Evolutionary conservation across 1,284 basidiomycete species (phyloP).

Genomic region (Pseudozyma hubeiensis): DNA sequence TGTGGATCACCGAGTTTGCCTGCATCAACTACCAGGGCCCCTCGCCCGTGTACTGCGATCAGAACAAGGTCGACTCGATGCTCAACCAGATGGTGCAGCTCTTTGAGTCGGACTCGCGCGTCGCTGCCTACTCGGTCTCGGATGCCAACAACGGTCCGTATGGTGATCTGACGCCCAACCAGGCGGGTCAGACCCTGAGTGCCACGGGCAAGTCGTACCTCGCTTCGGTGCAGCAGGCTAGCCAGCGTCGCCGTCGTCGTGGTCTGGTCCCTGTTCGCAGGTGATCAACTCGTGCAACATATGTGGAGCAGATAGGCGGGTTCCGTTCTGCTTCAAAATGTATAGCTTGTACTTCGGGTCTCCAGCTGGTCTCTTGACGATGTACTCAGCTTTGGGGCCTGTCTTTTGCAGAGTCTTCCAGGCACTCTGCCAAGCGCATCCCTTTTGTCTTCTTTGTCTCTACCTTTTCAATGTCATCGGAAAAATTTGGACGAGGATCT

Average conservation of each 20-base stretch:
- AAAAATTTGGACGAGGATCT: not conserved
- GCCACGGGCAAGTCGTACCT: conserved; percentile 39
- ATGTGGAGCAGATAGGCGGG: not conserved
- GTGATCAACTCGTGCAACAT: not conserved
- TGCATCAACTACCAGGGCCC: conserved; percentile 57
- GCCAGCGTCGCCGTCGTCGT: conserved; percentile 13
- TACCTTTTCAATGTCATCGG: not conserved
- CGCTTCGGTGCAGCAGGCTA: conserved; percentile 28
- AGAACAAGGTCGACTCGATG: conserved; percentile 45
- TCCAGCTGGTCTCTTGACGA: not conserved
- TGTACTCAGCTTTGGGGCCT: too few species aligned
- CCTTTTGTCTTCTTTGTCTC: not conserved
- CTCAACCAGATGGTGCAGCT: conserved; percentile 44
- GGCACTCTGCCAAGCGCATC: not conserved
- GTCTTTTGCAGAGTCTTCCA: too few species aligned
- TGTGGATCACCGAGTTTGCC: conserved; percentile 59
- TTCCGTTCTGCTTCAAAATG: not conserved
- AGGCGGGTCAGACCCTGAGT: conserved; percentile 36
- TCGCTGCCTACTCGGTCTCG: conserved; percentile 52
- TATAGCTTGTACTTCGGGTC: too few species aligned
- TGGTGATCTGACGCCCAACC: conserved; percentile 43
- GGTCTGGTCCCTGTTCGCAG: conserved; percentile 26
- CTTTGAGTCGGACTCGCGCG: conserved; percentile 49
- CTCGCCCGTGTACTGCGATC: conserved; percentile 42
- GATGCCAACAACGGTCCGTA: conserved; percentile 56